A percentile compares a stretch with the other conserved stretches of the same genome.
These are phyloP conservation scores for Boletellus ananas DNA, from an alignment of 768 basidiomycete genomes.

Conservation along the genomic window DNA sequence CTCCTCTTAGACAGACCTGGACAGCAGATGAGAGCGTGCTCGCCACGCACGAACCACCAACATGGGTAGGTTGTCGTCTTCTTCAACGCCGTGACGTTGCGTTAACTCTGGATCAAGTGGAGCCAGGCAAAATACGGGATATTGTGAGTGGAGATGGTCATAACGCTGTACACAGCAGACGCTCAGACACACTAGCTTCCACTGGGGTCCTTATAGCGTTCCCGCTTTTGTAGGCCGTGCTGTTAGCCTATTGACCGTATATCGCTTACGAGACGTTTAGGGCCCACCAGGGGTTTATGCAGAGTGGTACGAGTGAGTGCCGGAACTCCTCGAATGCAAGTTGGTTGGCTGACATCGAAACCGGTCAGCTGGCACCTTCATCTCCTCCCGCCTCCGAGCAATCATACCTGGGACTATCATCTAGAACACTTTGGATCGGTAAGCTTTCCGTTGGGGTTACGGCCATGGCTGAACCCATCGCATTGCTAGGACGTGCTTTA, in stretches of 20 bases:
- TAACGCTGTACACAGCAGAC: neutral
- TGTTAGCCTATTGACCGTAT: neutral
- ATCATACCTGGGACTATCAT: conserved; percentile 48
- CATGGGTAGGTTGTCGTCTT: conserved; percentile 39
- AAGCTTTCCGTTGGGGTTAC: neutral
- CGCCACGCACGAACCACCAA: conserved; percentile 48
- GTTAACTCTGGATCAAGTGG: conserved; percentile 34
- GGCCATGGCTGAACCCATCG: neutral
- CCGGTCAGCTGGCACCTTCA: conserved; percentile 38
- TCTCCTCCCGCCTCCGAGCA: conserved; percentile 32
- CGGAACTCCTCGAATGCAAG: neutral
- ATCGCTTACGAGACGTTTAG: conserved; percentile 22
- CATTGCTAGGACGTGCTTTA: conserved; percentile 41
- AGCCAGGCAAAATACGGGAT: conserved; percentile 53
- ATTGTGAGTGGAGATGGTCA: conserved; percentile 37
- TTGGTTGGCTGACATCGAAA: neutral
- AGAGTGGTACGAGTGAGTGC: conserved; percentile 54
- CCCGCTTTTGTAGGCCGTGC: conserved; percentile 38
- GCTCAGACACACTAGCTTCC: conserved; percentile 35
- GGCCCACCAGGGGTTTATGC: conserved; percentile 41
- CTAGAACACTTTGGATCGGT: conserved; percentile 43
- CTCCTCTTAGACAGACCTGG: conserved; percentile 39
- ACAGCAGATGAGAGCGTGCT: conserved; percentile 35
- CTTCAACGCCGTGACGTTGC: neutral
- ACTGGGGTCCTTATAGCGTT: conserved; percentile 48